These are phyloP conservation scores for Kwoniella pini DNA, from an alignment of 768 basidiomycete genomes.

Conservation along the genomic window DNA sequence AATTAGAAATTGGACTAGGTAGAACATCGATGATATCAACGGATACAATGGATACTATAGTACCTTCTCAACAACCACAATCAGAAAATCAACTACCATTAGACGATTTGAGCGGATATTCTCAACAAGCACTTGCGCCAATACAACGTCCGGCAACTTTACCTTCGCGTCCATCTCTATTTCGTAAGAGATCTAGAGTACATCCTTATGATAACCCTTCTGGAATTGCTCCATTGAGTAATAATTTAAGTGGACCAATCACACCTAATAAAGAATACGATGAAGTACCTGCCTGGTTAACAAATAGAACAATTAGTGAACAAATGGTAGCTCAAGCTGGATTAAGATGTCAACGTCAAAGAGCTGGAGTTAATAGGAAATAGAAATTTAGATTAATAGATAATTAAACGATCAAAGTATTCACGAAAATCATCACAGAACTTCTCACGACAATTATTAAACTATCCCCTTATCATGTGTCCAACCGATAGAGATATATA, in stretches of 20 bases:
- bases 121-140: neutral
- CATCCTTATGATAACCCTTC: slow-evolving; percentile 26
- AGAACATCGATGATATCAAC: slow-evolving; percentile 20
- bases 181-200: slow-evolving; percentile 14
- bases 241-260: neutral
- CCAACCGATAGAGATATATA: too few species aligned
- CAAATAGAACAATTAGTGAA: slow-evolving; percentile 33
- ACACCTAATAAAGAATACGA: slow-evolving; percentile 1
- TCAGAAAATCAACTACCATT: neutral
- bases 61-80: neutral
- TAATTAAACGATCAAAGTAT: too few species aligned
- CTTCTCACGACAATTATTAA: too few species aligned
- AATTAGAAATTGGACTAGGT: slow-evolving; percentile 5
- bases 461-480: too few species aligned
- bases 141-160: slow-evolving; percentile 13
- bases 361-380: slow-evolving; percentile 7
- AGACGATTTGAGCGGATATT: neutral
- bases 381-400: neutral
- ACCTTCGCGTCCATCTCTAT: slow-evolving; percentile 13
- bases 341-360: slow-evolving; percentile 33
- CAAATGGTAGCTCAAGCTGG: slow-evolving; percentile 39
- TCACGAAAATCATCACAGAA: too few species aligned
- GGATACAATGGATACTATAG: neutral
- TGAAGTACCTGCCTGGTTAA: slow-evolving; percentile 24
- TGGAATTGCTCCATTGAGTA: neutral